Evolutionary conservation across 1,284 basidiomycete genomes (phyloP).

Genomic region (Amylostereum areolatum): DNA sequence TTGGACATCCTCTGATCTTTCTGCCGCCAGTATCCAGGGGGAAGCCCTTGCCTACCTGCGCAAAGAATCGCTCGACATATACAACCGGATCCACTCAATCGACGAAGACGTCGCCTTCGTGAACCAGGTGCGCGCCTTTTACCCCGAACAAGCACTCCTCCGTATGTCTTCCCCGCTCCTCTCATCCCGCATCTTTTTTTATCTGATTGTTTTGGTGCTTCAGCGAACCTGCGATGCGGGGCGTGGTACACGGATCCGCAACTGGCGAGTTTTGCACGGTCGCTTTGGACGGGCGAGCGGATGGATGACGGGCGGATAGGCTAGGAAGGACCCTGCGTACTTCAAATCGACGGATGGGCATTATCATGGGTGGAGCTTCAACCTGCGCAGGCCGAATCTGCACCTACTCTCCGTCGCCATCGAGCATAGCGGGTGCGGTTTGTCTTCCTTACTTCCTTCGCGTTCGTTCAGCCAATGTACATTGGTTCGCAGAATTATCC

Average conservation of each 20-base stretch:
- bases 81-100: conserved; percentile 85
- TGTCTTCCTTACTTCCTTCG: not conserved
- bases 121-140: conserved; percentile 46
- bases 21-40: conserved; percentile 3
- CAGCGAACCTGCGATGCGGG: conserved; percentile 90
- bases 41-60: conserved; percentile 44
- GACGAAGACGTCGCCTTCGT: conserved; percentile 74
- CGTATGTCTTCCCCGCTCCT: conserved; percentile 35
- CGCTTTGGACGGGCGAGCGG: not conserved
- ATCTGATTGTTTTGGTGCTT: conserved; percentile 8
- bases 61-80: conserved; percentile 69
- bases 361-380: conserved; percentile 83
- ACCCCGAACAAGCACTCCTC: conserved; percentile 54
- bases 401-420: conserved; percentile 64
- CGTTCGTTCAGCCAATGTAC: not conserved
- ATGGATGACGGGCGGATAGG: conserved; percentile 18
- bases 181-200: too few species aligned
- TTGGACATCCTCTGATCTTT: not conserved
- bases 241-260: conserved; percentile 87
- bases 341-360: conserved; percentile 99
- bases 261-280: conserved; percentile 34
- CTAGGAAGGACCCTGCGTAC: conserved; percentile 56
- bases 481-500: conserved; percentile 52
- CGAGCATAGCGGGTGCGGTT: conserved; percentile 51
- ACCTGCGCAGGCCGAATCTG: conserved; percentile 81